Conservation (phyloP, 805 yeast genomes). For the Naumovozyma castellii region DNA sequence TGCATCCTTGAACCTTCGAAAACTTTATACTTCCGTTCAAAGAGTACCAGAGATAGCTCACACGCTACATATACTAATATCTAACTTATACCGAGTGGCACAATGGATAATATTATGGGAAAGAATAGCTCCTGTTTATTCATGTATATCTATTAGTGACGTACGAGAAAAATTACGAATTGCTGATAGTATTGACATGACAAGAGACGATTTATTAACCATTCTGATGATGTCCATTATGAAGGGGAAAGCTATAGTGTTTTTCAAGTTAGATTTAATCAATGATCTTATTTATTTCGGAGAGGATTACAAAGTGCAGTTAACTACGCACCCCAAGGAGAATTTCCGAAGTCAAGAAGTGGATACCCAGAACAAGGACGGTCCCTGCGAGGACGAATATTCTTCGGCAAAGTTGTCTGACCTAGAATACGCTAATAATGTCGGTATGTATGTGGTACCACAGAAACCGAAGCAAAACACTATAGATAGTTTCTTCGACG, state of each 20-base stretch:
- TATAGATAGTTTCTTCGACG: constrained; percentile 12
- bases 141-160: constrained; percentile 23
- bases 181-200: constrained; percentile 2
- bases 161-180: constrained; percentile 12
- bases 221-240: constrained; percentile 23
- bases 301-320: constrained; percentile 14
- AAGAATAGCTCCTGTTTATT: constrained; percentile 20
- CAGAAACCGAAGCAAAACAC: constrained; percentile 4
- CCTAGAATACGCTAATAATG: constrained; percentile 19
- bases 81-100: constrained; percentile 9
- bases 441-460: constrained; percentile 16
- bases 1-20: constrained; percentile 7
- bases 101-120: constrained; percentile 21
- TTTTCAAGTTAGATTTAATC: constrained; percentile 24
- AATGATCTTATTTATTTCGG: constrained; percentile 24
- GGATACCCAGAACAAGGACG: background rate
- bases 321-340: constrained; percentile 10
- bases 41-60: constrained; percentile 5
- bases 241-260: constrained; percentile 19
- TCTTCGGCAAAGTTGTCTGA: constrained; percentile 1
- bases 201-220: constrained; percentile 21
- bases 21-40: constrained; percentile 8
- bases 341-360: constrained; percentile 1
- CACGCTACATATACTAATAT: constrained; percentile 9
- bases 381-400: background rate